Base-by-base conservation (phyloP, 1,284 basidiomycete genomes). In the Cutaneotrichosporon sp. region DNA sequence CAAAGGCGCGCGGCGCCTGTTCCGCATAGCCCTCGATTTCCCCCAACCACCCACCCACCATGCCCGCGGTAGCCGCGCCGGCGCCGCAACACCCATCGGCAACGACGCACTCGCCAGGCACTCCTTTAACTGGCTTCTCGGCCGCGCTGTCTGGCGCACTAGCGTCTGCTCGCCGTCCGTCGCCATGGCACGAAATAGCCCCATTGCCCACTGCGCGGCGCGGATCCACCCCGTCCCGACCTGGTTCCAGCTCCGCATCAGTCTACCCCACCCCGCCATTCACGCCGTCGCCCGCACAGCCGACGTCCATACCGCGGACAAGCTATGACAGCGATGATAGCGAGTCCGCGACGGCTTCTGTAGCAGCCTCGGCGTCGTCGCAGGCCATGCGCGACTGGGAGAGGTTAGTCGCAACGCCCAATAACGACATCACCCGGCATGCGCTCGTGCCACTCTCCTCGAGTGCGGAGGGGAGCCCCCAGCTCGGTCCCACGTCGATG, bases 181-280 rank as follows among this genome's bases (percentile, higher is more conserved):
- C 71, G 34, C 71, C 71, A 55, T 74, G 71, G 71, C 63, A 67
- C 33, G 66, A 71, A 9, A 57, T 74, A 26, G 66, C 67, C 9
- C 68, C 51, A 48, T n/a, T 37, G 25, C 22, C 16, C 20, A 27
- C 32, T 35, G 32, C 29, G 17, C 45, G 32, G 20, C 32, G 22
- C 8, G 41, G 42, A 14, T 55, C 57, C 4, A 53, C 56, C 14
- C 54, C 54, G 14, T 54, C 51, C 14, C 3, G 47, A 4, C 38
- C 38, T 16, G 22, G 19, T 10, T 24, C 38, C n/a, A 9, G 38
- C 22, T 20, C 38, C 20, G 24, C 22, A 11, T 4, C 17, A 8
- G 17, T 31, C 29, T 10, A 17, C 17, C 17, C 43, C 27, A 34
- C 48, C 17, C 48, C 48, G 8, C 29, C 27, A 5, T 49, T 11